Evolutionary conservation across 2,329 filamentous ascomycete species (phyloP).

Genomic region (Diaporthe destruens): DNA sequence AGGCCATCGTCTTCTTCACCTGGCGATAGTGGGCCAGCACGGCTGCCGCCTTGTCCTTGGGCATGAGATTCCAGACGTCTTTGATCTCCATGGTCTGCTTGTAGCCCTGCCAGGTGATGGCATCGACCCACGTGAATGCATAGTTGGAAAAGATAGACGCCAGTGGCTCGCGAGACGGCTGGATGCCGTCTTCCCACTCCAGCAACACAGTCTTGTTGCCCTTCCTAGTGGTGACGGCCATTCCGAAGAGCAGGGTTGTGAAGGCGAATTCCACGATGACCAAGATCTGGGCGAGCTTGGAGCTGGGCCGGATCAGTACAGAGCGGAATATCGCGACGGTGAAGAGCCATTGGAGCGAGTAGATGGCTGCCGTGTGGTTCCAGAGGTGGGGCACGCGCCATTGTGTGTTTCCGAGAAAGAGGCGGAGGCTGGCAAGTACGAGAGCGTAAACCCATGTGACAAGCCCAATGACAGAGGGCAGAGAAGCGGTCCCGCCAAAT

Average conservation of each 20-base stretch:
- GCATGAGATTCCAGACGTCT: conserved; percentile 91
- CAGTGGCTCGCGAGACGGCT: conserved; percentile 87
- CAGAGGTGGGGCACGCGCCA: conserved; percentile 81
- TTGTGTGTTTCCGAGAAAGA: conserved; percentile 74
- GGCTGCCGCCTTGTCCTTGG: conserved; percentile 86
- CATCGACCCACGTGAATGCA: conserved; percentile 92
- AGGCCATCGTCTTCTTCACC: conserved; percentile 81
- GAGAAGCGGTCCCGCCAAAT: conserved; percentile 68
- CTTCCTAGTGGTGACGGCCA: conserved; percentile 86
- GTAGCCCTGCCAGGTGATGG: conserved; percentile 90
- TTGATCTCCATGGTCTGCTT: conserved; percentile 83
- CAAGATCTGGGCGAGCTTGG: conserved; percentile 71
- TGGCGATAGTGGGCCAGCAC: conserved; percentile 88
- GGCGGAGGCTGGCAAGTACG: conserved; percentile 77
- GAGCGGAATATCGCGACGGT: conserved; percentile 85
- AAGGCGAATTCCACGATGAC: conserved; percentile 81
- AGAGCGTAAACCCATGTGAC: conserved; percentile 86
- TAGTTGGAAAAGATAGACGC: conserved; percentile 90
- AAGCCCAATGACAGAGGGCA: conserved; percentile 76
- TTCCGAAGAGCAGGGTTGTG: conserved; percentile 77
- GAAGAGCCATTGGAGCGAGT: conserved; percentile 85
- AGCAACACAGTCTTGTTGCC: conserved; percentile 91
- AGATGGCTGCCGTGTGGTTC: conserved; percentile 92
- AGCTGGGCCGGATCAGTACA: conserved; percentile 81
- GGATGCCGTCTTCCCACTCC: conserved; percentile 89